Percentiles rank a stretch among this genome's conserved stretches.
Conservation (phyloP, 2,329 filamentous ascomycete species). For the Arthroderma sp. region DNA sequence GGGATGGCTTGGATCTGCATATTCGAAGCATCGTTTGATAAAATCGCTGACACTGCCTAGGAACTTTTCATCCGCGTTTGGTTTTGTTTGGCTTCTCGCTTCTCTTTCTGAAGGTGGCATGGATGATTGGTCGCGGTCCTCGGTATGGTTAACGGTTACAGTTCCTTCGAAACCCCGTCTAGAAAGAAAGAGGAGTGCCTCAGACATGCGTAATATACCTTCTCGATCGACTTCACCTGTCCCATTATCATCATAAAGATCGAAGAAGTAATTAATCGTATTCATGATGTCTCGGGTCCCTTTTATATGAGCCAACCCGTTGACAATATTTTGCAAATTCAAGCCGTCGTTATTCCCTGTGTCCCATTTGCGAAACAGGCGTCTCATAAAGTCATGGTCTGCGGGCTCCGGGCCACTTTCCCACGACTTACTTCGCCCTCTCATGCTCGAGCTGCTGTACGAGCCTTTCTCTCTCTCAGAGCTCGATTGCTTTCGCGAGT, state of each 20-base stretch:
- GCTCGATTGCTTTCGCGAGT: conserved; percentile 38
- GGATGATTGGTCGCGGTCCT: conserved; percentile 34
- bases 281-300: conserved; percentile 94
- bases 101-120: conserved; percentile 23
- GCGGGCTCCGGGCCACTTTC: conserved; percentile 57
- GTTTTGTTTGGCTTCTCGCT: conserved; percentile 29
- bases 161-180: conserved; percentile 70
- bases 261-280: conserved; percentile 94
- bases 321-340: conserved; percentile 82
- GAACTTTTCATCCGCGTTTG: conserved; percentile 70
- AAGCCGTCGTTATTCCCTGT: conserved; percentile 61
- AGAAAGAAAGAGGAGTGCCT: conserved; percentile 84
- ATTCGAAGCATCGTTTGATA: conserved; percentile 92
- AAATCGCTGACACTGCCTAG: conserved; percentile 89
- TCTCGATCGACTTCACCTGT: conserved; percentile 90
- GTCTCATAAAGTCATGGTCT: conserved; percentile 86
- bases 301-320: conserved; percentile 79
- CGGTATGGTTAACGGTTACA: conserved; percentile 48
- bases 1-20: conserved; percentile 81
- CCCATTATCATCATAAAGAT: conserved; percentile 84
- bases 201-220: conserved; percentile 86
- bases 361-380: conserved; percentile 83
- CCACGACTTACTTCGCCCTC: conserved; percentile 41
- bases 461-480: conserved; percentile 41
- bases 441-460: conserved; percentile 48